phyloP scores from a whole-genome alignment of 768 basidiomycete genomes.

The Tricholoma sp. region DNA sequence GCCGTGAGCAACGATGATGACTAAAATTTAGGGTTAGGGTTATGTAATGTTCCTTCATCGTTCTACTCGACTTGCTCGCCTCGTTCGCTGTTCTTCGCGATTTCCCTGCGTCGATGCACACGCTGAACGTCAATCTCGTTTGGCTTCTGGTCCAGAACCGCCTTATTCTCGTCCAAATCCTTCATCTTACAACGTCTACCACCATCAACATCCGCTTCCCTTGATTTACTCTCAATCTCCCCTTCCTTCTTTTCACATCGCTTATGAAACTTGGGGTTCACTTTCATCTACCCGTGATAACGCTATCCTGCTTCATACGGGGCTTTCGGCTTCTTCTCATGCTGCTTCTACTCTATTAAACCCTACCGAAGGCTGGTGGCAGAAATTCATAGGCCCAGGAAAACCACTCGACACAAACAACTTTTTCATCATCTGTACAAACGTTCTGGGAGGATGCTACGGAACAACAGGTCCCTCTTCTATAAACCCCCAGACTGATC shows the following conservation, averaged over 20 bases:
- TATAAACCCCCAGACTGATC: slow-evolving; percentile 59
- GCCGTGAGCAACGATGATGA: neutral
- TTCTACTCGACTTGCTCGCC: neutral
- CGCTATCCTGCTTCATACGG: slow-evolving; percentile 92
- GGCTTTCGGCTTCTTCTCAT: slow-evolving; percentile 93
- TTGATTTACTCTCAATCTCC: slow-evolving; percentile 49
- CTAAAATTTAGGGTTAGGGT: slow-evolving; percentile 1
- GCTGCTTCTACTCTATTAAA: slow-evolving; percentile 79
- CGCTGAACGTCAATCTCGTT: slow-evolving; percentile 58
- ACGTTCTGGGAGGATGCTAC: slow-evolving; percentile 96
- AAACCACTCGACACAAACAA: slow-evolving; percentile 89
- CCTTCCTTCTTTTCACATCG: slow-evolving; percentile 75
- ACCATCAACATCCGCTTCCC: slow-evolving; percentile 54
- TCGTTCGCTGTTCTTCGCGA: slow-evolving; percentile 15
- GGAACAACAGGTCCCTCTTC: slow-evolving; percentile 95
- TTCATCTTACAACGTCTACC: slow-evolving; percentile 64
- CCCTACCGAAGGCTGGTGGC: slow-evolving; percentile 93
- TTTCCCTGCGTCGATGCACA: slow-evolving; percentile 87
- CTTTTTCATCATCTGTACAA: slow-evolving; percentile 93
- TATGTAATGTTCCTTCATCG: neutral
- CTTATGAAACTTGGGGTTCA: slow-evolving; percentile 98
- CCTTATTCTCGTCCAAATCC: slow-evolving; percentile 80
- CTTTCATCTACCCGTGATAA: slow-evolving; percentile 77
- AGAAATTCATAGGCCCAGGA: slow-evolving; percentile 95
- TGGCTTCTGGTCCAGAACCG: slow-evolving; percentile 69